Base-by-base conservation (phyloP, 2,329 filamentous ascomycete genomes). In the Aureobasidium zeae region DNA sequence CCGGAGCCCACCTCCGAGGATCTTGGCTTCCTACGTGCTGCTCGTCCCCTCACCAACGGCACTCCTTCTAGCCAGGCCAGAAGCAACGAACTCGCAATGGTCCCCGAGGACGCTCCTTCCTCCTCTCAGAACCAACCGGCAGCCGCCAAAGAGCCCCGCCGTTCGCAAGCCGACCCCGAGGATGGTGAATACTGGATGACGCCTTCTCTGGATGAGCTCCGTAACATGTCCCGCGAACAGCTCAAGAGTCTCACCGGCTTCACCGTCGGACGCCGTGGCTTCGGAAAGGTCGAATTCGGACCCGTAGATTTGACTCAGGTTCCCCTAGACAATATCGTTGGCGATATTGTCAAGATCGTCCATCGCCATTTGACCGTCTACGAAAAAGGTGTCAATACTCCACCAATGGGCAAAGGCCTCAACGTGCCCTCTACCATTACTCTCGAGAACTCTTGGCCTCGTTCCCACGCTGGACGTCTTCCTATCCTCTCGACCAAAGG, bases 361-460 rank as follows among this genome's bases (percentile, higher is more conserved):
- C 73, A 81, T 37, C 83, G 91, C 25, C 82, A 81, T 7, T 86
- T 86, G 17, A 94, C 89, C 0, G 91, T 96, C 6, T 98, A 98
- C 57, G 81, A 71, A 4, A 74, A 82, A 32, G 70, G 79, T 29
- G 72, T 74, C 13, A 79, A 79, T 58, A 98, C 95, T 65, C 88
- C 91, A 12, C 74, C 82, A 0, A 73, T 81, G 46, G 91, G 93
- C 46, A 86, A 87, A 57, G 89, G 86, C 5, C 72, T 98, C 51
- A 98, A 98, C 56, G 86, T 95, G 6, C 88, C 87, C 3, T 86
- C 91, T 0, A 79, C 76, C 26, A 88, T 98, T 51, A 77, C 75
- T n/a, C 74, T 98, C 9, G 81, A 91, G 59, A 89, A 96, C 58
- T 94, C 88, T 0, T 96, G 86, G 81, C 91, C 91, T 21, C 83